Conservation (phyloP, 805 yeast species). For the Saccharomycopsis sp. region DNA sequence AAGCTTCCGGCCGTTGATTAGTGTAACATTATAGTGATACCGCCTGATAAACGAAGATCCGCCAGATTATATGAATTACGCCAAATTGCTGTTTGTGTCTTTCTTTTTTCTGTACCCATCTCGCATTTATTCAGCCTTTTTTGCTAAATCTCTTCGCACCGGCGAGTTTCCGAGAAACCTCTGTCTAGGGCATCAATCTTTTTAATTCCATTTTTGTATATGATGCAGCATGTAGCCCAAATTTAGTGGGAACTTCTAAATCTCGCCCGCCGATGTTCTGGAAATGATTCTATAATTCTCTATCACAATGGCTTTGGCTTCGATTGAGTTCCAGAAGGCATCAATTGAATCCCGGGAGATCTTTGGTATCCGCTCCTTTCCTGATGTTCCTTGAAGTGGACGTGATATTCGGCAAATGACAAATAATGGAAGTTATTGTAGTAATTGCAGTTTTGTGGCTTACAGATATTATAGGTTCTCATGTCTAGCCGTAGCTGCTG, state of each 20-base stretch:
- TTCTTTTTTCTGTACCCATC: too few relatives aligned
- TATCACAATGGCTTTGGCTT: too few relatives aligned
- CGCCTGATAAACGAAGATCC: neutral
- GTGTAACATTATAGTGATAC: neutral
- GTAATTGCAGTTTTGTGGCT: neutral
- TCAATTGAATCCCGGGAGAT: too few relatives aligned
- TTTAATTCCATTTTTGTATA: neutral
- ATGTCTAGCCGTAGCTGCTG: neutral
- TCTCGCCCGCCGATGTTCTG: too few relatives aligned
- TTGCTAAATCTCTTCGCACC: neutral
- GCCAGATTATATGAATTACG: neutral
- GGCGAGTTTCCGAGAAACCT: neutral
- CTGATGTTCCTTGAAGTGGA: too few relatives aligned
- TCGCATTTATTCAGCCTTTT: neutral
- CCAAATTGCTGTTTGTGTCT: neutral
- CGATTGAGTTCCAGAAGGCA: too few relatives aligned
- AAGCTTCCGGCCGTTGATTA: neutral
- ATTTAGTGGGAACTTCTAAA: neutral
- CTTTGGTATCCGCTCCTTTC: too few relatives aligned
- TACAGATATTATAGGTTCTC: neutral
- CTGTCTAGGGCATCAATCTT: neutral
- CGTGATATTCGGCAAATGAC: too few relatives aligned
- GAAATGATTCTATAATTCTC: too few relatives aligned
- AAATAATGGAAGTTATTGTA: too few relatives aligned
- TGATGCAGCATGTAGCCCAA: neutral